These are phyloP conservation scores for Fusarium lateritium DNA, from an alignment of 2,329 filamentous ascomycete species.

Conservation along the genomic window DNA sequence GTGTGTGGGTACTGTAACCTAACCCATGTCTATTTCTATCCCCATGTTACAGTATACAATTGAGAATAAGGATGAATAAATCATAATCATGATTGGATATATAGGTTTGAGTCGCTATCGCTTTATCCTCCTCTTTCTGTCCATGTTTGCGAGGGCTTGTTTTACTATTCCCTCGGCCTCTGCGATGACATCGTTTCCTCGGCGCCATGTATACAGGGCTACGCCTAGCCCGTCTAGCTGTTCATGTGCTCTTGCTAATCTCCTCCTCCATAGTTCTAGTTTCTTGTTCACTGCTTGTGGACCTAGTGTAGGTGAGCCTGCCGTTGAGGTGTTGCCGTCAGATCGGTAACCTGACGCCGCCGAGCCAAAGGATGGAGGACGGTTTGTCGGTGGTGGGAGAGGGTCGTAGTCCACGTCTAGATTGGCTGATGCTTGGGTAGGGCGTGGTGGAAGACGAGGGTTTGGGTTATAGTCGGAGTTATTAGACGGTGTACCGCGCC, in stretches of 20 bases:
- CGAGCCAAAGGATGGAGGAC: constrained; percentile 44
- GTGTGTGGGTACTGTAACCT: constrained; percentile 10
- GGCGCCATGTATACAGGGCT: constrained; percentile 79
- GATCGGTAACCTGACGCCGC: constrained; percentile 51
- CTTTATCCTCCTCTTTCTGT: constrained; percentile 42
- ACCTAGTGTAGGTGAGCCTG: constrained; percentile 53
- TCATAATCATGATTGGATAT: constrained; percentile 13
- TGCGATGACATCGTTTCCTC: constrained; percentile 76
- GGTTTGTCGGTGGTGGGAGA: constrained; percentile 53
- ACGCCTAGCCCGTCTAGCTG: constrained; percentile 76
- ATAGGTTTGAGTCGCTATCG: constrained; percentile 10
- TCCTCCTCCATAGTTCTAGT: constrained; percentile 78
- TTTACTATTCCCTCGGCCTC: constrained; percentile 77
- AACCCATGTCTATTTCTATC: constrained; percentile 1
- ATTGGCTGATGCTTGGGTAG: constrained; percentile 54
- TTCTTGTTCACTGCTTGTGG: constrained; percentile 72
- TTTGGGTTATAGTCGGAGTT: constrained; percentile 34
- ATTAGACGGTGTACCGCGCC: constrained; percentile 59
- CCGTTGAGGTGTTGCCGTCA: constrained; percentile 53
- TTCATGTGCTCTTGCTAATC: constrained; percentile 76
- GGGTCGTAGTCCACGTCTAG: constrained; percentile 61
- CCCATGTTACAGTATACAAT: constrained; percentile 15
- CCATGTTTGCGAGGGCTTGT: constrained; percentile 64
- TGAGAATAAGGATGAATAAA: background rate
- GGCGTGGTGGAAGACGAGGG: constrained; percentile 53